A percentile compares a stretch with the other conserved stretches of the same genome.
phyloP scores from a whole-genome alignment of 192 early-diverging fungal species.

The Entophlyctis luteolus region DNA sequence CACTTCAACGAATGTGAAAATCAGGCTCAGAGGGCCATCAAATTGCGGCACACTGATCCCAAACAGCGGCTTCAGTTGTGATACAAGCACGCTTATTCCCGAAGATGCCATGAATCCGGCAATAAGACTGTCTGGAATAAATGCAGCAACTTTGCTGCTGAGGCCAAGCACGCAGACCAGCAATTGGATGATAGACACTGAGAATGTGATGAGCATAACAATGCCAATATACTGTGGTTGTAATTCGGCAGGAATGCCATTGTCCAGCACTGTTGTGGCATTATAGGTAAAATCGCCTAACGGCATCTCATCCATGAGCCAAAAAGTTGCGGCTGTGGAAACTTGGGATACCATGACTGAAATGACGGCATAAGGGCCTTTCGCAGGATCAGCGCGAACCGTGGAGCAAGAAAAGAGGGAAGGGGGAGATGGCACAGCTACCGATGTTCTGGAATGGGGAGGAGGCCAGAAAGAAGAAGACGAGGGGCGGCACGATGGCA shows the following conservation, averaged over 20 bases:
- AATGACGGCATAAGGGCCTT: slow-evolving; percentile 21
- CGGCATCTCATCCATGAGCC: not conserved
- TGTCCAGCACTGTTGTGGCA: not conserved
- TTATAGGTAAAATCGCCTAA: not conserved
- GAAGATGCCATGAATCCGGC: slow-evolving; percentile 17
- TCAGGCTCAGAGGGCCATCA: not conserved
- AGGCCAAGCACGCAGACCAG: not conserved
- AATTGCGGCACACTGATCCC: slow-evolving; percentile 3
- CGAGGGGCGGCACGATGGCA: slow-evolving; percentile 14
- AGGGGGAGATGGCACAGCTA: too few species aligned
- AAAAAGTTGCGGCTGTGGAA: not conserved
- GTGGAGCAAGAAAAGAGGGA: not conserved
- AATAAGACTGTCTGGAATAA: slow-evolving; percentile 13
- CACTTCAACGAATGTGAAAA: slow-evolving; percentile 4
- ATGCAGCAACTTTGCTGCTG: not conserved
- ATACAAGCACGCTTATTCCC: not conserved
- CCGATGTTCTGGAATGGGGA: slow-evolving; percentile 27
- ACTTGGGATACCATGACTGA: slow-evolving; percentile 26
- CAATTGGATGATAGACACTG: slow-evolving; percentile 8
- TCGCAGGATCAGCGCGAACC: not conserved
- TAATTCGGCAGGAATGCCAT: not conserved
- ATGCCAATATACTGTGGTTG: not conserved
- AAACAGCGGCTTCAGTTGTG: slow-evolving; percentile 18
- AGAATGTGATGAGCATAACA: slow-evolving; percentile 6
- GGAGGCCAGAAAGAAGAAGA: slow-evolving; percentile 14